Percentiles rank a stretch among this genome's conserved stretches.
Conservation (phyloP, 495 filamentous ascomycete genomes). For the Podospora pseudocomata region DNA sequence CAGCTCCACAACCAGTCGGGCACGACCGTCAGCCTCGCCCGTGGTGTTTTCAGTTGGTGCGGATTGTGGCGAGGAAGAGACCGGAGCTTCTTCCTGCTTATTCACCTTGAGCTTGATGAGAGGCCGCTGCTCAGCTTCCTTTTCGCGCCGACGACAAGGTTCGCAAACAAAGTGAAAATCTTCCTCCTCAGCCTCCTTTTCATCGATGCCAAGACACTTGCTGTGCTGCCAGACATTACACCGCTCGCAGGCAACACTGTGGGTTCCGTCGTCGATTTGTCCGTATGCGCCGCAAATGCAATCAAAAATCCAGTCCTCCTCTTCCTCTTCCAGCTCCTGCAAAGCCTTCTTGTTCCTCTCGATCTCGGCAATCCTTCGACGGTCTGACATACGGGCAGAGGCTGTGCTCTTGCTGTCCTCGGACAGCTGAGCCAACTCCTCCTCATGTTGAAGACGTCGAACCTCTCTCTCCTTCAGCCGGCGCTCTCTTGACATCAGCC, state of each 20-base stretch:
- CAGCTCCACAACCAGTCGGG: constrained; percentile 22
- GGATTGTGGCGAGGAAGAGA: constrained; percentile 12
- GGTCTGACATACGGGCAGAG: constrained; percentile 67
- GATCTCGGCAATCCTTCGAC: constrained; percentile 72
- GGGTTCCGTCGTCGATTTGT: constrained; percentile 86
- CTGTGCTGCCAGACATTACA: constrained; percentile 98
- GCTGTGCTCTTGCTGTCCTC: constrained; percentile 65
- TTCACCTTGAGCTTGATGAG: constrained; percentile 71
- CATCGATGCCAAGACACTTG: constrained; percentile 76
- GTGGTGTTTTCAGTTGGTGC: constrained; percentile 5
- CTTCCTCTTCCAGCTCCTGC: constrained; percentile 64
- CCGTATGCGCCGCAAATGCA: constrained; percentile 88
- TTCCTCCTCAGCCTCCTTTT: constrained; percentile 73
- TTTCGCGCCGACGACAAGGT: constrained; percentile 59
- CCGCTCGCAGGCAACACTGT: constrained; percentile 90
- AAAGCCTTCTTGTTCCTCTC: constrained; percentile 71
- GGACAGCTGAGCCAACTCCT: constrained; percentile 72
- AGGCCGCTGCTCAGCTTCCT: constrained; percentile 41
- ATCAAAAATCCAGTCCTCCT: constrained; percentile 92
- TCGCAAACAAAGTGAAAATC: constrained; percentile 88
- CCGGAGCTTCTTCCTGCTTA: constrained; percentile 43
- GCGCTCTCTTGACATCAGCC: constrained; percentile 80
- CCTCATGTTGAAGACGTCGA: constrained; percentile 75
- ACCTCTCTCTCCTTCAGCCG: constrained; percentile 78
- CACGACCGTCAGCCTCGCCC: not conserved